Evolutionary conservation across 2,329 filamentous ascomycete genomes (phyloP).

Genomic region (Colletotrichum sp.): DNA sequence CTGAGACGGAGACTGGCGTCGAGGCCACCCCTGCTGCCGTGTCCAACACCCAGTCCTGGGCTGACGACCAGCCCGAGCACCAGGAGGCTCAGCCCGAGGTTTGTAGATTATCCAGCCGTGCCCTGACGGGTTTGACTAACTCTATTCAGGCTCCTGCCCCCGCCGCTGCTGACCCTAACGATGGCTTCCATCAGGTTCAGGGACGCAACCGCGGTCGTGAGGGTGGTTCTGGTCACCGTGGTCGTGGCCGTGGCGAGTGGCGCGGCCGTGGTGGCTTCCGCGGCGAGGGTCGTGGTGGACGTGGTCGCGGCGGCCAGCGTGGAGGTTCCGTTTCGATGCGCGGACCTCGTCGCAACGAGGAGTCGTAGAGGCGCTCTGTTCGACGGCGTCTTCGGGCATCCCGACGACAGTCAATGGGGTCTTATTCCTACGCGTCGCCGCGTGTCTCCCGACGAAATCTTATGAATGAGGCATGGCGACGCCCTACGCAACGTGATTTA

Average conservation of each 20-base stretch:
- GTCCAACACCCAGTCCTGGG: conserved; percentile 73
- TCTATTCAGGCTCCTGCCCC: conserved; percentile 27
- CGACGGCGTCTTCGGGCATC: conserved; percentile 16
- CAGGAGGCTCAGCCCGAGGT: conserved; percentile 58
- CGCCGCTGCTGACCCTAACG: conserved; percentile 49
- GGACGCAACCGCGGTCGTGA: conserved; percentile 63
- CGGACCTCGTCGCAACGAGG: conserved; percentile 42
- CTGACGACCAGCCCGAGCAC: conserved; percentile 79
- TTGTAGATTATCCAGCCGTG: conserved; percentile 22
- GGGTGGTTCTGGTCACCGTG: conserved; percentile 41
- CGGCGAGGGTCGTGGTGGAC: conserved; percentile 50
- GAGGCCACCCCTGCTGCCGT: conserved; percentile 64
- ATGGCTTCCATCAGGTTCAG: conserved; percentile 77
- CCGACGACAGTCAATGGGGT: conserved; percentile 28
- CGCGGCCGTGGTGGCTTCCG: conserved; percentile 57
- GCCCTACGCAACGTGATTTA: conserved; percentile 23
- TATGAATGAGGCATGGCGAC: conserved; percentile 47
- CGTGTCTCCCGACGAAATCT: conserved; percentile 36
- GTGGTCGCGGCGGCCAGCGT: conserved; percentile 42
- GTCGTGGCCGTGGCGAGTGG: conserved; percentile 51
- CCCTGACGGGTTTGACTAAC: background rate
- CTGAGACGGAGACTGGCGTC: conserved; percentile 74
- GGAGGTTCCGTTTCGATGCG: conserved; percentile 37
- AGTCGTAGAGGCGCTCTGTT: conserved; percentile 36
- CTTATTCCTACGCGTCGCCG: conserved; percentile 31